Evolutionary conservation across 805 yeast genomes (phyloP), one percentile per base, ranked within the genome.

Genomic region (Zygosaccharomyces pseudorouxii): DNA sequence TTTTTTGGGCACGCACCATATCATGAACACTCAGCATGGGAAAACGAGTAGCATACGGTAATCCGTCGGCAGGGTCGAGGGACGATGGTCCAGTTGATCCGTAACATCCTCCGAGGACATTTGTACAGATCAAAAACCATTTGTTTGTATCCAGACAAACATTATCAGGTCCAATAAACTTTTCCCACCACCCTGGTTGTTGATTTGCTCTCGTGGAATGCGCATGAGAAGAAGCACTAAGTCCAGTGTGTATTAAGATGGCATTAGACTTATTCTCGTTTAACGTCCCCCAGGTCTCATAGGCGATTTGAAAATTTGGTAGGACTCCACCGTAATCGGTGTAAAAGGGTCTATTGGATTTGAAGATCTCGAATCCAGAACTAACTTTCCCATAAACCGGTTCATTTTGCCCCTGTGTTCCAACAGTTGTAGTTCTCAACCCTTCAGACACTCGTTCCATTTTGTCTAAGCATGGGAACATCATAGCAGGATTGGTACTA

Each of bases 11-110:
- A 46, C 96, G 72, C 2, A 87, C 87, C 95, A 90, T 89, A 65
- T 90, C 97, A 58, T 84, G 85, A 25, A 90, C 77, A 0, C 96
- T 83, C 9, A 90, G 59, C 42, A 90, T 81, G 2, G 97, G 97
- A 66, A 90, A 90, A 30, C 89, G 71, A 0, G 97, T 89, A 3
- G 89, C 97, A 65, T 88, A 90, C 42, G 81, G 73, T 48, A 77
- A 71, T 5, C 70, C 70, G 53, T 80, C 82, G 2, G 81, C 78
- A 1, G 96, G 95, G 57, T 87, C 88, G 9, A 72, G 65, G 0
- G 93, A 81, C 1, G 92, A 81, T 1, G 97, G 97, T 0, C 97
- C 97, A 0, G 97, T 89, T 5, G 95, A 84, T 2, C 97, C 97
- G 65, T 84, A 90, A 67, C 97, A 90, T 1, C 97, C 96, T 5